Evolutionary conservation across 306 rosid genomes (phyloP).

Genomic region (Fragaria iinumae): DNA sequence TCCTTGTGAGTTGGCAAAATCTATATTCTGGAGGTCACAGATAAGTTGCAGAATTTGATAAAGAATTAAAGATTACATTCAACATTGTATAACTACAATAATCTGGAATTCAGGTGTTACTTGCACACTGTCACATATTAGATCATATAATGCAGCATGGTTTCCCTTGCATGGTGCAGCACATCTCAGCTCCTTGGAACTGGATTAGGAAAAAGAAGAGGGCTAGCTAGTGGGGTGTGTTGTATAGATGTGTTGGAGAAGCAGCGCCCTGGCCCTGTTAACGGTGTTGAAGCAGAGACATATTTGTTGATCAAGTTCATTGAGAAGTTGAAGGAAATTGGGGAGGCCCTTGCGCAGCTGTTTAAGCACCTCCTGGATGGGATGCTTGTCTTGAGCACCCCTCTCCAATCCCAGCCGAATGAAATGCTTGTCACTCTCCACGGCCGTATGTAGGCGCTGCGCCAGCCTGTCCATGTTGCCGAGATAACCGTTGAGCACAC

Average conservation of each 20-base stretch:
- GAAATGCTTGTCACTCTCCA: conserved; percentile 48
- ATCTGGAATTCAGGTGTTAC: background rate
- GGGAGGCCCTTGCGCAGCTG: conserved; percentile 43
- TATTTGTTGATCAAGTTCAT: conserved; percentile 55
- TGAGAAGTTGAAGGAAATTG: conserved; percentile 37
- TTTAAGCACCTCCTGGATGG: conserved; percentile 60
- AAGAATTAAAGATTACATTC: background rate
- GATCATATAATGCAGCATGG: background rate
- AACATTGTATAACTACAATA: background rate
- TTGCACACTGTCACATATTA: background rate
- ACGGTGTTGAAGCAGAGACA: conserved; percentile 46
- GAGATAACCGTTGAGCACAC: conserved; percentile 41
- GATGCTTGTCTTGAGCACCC: conserved; percentile 44
- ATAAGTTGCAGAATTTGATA: background rate
- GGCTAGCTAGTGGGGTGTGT: too few species aligned
- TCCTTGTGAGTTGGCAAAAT: background rate
- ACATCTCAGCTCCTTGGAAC: too few species aligned
- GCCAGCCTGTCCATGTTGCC: conserved; percentile 58
- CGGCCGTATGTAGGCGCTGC: conserved; percentile 37
- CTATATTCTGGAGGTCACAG: background rate
- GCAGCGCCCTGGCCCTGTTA: conserved; percentile 53
- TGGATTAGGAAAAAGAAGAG: too few species aligned
- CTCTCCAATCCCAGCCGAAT: conserved; percentile 50
- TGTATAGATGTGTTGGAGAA: conserved; percentile 24
- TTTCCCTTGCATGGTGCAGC: too few species aligned